These are phyloP conservation scores for Phoenix dactylifera DNA, from an alignment of 176 grass and related monocot genomes.

Conservation along the genomic window DNA sequence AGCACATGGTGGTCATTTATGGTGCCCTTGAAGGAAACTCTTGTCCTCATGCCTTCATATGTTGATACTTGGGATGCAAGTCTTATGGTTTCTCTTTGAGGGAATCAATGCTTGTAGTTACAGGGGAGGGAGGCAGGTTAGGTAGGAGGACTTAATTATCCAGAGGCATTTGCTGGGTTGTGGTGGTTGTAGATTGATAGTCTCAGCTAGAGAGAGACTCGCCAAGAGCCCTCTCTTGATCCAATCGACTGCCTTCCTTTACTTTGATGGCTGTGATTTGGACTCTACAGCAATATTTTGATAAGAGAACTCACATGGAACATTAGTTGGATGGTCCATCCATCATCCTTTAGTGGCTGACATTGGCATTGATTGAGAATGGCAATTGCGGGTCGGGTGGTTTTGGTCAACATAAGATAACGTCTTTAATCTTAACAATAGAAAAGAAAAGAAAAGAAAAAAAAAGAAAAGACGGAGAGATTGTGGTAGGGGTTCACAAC, in stretches of 20 bases:
- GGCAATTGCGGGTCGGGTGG: conserved; percentile 30
- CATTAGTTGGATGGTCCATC: conserved; percentile 34
- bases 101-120: too few species aligned
- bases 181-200: conserved; percentile 43
- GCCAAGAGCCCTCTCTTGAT: too few species aligned
- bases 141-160: conserved; percentile 21
- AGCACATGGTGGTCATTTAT: too few species aligned
- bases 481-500: not conserved
- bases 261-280: too few species aligned
- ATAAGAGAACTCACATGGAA: not conserved
- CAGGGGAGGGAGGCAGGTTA: conserved; percentile 28
- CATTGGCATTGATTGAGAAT: conserved; percentile 37
- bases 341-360: conserved; percentile 75
- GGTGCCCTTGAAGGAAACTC: not conserved
- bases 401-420: conserved; percentile 4
- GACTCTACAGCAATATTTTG: not conserved
- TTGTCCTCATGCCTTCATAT: conserved; percentile 26
- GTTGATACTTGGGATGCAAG: conserved; percentile 13
- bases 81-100: conserved; percentile 15
- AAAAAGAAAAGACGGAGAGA: not conserved
- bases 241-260: too few species aligned
- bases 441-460: too few species aligned
- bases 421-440: not conserved
- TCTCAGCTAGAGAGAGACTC: too few species aligned
- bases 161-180: conserved; percentile 19